These are phyloP conservation scores for Austroboletus eburneus DNA, from an alignment of 768 basidiomycete species.

Conservation along the genomic window DNA sequence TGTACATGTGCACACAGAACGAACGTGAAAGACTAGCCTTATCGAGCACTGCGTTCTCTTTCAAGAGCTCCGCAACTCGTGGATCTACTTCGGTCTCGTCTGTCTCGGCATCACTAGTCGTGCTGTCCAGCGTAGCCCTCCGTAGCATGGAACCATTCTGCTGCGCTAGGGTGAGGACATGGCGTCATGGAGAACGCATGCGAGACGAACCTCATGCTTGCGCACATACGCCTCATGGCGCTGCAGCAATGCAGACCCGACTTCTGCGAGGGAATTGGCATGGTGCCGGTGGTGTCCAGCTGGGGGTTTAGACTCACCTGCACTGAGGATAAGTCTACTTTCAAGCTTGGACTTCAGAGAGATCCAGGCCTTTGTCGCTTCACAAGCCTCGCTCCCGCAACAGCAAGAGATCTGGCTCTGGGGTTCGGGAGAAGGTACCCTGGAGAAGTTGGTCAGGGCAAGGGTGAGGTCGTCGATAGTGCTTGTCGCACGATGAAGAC, in stretches of 20 bases:
- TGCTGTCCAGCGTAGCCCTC: constrained; percentile 12
- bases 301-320: constrained; percentile 52
- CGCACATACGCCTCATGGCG: constrained; percentile 84
- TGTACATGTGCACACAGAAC: background rate
- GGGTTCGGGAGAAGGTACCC: constrained; percentile 70
- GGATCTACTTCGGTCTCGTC: constrained; percentile 28
- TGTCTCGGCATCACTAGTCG: constrained; percentile 5
- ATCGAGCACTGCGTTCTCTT: constrained; percentile 60
- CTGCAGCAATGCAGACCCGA: constrained; percentile 84
- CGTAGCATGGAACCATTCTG: constrained; percentile 11
- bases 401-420: constrained; percentile 53
- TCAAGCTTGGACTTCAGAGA: constrained; percentile 68
- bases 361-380: constrained; percentile 59
- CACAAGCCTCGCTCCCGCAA: constrained; percentile 62
- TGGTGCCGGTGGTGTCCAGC: background rate
- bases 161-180: constrained; percentile 17
- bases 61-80: constrained; percentile 35
- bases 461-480: constrained; percentile 79
- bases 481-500: constrained; percentile 48
- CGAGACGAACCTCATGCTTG: constrained; percentile 53
- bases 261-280: constrained; percentile 47
- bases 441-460: constrained; percentile 68
- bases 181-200: constrained; percentile 6
- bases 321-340: constrained; percentile 75
- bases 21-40: constrained; percentile 22